Evolutionary conservation across 2,329 filamentous ascomycete genomes (phyloP).

Genomic region (Elsinoe necatrix): DNA sequence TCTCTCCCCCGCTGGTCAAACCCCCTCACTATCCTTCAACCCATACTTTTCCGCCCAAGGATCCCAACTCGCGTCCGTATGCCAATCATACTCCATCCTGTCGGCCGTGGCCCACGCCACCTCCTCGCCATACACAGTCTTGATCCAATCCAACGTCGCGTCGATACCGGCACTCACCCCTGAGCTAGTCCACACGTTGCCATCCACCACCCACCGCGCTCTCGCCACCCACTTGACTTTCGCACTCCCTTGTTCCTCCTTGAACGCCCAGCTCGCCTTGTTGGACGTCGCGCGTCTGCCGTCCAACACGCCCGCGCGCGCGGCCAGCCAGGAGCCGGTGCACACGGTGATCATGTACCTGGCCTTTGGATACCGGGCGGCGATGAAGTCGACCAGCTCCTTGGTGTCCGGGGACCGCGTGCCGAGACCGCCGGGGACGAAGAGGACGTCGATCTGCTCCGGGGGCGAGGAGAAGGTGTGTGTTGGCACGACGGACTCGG

Average conservation of each 20-base stretch:
- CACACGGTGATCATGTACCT: slow-evolving; percentile 57
- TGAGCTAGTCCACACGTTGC: slow-evolving; percentile 58
- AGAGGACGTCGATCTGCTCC: slow-evolving; percentile 48
- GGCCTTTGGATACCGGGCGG: background rate
- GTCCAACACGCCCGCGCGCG: slow-evolving; percentile 52
- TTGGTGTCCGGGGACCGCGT: background rate
- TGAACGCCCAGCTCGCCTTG: slow-evolving; percentile 47
- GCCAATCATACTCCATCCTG: slow-evolving; percentile 13
- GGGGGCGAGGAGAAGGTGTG: slow-evolving; percentile 46
- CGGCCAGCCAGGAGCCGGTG: slow-evolving; percentile 54
- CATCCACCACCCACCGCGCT: slow-evolving; percentile 58
- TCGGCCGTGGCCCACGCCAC: background rate
- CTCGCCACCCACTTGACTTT: slow-evolving; percentile 52
- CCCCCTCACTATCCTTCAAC: background rate
- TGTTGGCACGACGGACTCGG: slow-evolving; percentile 33
- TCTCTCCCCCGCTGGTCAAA: background rate
- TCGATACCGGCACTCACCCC: slow-evolving; percentile 58
- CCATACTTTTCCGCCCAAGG: slow-evolving; percentile 5
- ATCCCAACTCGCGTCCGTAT: slow-evolving; percentile 5
- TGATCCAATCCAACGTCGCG: slow-evolving; percentile 43
- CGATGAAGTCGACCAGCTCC: slow-evolving; percentile 1
- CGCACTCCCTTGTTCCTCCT: slow-evolving; percentile 40
- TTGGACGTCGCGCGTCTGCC: slow-evolving; percentile 57
- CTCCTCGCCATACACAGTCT: slow-evolving; percentile 26
- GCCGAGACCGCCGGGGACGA: slow-evolving; percentile 58